Evolutionary conservation across 2,329 filamentous ascomycete species (phyloP).

Genomic region (Ramularia endophylla): DNA sequence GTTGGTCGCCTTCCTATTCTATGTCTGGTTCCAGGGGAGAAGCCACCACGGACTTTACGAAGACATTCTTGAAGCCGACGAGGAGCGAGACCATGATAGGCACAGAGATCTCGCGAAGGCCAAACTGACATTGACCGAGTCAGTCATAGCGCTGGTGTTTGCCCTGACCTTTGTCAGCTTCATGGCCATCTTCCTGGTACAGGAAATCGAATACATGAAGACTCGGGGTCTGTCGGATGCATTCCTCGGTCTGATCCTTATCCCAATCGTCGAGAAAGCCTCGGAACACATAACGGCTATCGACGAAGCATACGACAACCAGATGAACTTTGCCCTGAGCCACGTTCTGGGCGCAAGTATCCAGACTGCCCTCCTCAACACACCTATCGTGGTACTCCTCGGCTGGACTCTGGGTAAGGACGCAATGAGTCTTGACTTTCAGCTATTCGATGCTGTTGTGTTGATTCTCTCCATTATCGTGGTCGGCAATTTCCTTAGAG

Average conservation of each 20-base stretch:
- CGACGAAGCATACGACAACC: slow-evolving; percentile 77
- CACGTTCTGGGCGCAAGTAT: slow-evolving; percentile 83
- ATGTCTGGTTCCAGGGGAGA: slow-evolving; percentile 65
- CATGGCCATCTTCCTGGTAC: slow-evolving; percentile 69
- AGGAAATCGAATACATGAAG: slow-evolving; percentile 59
- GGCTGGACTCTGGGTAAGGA: slow-evolving; percentile 64
- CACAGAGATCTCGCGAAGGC: slow-evolving; percentile 54
- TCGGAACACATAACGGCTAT: slow-evolving; percentile 79
- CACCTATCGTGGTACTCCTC: slow-evolving; percentile 73
- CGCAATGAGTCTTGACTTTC: slow-evolving; percentile 76
- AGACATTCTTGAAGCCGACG: slow-evolving; percentile 65
- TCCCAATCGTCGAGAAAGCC: slow-evolving; percentile 77
- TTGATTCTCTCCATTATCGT: slow-evolving; percentile 72
- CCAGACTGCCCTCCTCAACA: slow-evolving; percentile 85
- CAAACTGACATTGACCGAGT: slow-evolving; percentile 72
- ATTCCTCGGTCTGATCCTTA: slow-evolving; percentile 66
- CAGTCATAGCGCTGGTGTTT: slow-evolving; percentile 57
- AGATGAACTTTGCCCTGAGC: slow-evolving; percentile 71
- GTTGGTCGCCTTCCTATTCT: slow-evolving; percentile 57
- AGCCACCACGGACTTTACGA: slow-evolving; percentile 76
- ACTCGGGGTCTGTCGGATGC: slow-evolving; percentile 48
- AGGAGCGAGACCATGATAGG: slow-evolving; percentile 59
- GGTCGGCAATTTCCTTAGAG: slow-evolving; percentile 68
- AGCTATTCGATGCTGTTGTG: slow-evolving; percentile 77
- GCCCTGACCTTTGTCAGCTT: slow-evolving; percentile 65